Evolutionary conservation across 2,329 filamentous ascomycete species (phyloP).

Genomic region (Fusarium veterinarium): DNA sequence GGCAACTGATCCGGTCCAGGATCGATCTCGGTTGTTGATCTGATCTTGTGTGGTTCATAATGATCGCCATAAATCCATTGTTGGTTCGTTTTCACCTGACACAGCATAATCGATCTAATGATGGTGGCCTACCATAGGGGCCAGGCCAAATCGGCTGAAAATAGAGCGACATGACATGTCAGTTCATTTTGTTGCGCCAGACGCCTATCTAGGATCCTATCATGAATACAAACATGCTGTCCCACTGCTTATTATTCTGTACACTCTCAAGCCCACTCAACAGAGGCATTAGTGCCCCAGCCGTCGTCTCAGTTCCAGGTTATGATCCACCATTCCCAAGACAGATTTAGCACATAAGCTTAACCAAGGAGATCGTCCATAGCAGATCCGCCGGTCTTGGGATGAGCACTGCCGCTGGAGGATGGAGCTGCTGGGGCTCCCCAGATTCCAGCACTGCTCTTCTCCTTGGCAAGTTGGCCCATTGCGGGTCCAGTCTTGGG

Average conservation of each 20-base stretch:
- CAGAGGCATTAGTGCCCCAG: conserved; percentile 7
- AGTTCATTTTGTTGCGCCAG: conserved; percentile 55
- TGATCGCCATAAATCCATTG: conserved; percentile 12
- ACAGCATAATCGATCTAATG: conserved; percentile 29
- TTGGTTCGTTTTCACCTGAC: conserved; percentile 30
- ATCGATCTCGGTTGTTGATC: conserved; percentile 7
- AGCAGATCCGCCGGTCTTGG: conserved; percentile 51
- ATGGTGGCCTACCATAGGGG: conserved; percentile 7
- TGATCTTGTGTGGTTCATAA: conserved; percentile 3
- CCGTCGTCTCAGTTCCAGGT: conserved; percentile 32
- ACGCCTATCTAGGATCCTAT: conserved; percentile 56
- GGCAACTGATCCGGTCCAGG: conserved; percentile 13
- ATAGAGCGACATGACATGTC: conserved; percentile 44
- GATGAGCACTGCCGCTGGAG: conserved; percentile 42
- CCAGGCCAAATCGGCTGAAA: conserved; percentile 13
- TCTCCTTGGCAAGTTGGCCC: conserved; percentile 97
- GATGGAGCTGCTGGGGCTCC: conserved; percentile 69
- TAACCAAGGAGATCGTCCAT: conserved; percentile 63
- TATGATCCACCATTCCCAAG: conserved; percentile 14
- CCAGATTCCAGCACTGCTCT: conserved; percentile 95
- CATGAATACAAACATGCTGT: conserved; percentile 48
- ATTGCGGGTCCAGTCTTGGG: conserved; percentile 78
- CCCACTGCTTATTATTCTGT: conserved; percentile 40
- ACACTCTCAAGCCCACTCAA: conserved; percentile 29
- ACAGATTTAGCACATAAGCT: conserved; percentile 19